These are phyloP conservation scores for Penicillium antarcticum DNA, from an alignment of 495 filamentous ascomycete species.

Conservation along the genomic window DNA sequence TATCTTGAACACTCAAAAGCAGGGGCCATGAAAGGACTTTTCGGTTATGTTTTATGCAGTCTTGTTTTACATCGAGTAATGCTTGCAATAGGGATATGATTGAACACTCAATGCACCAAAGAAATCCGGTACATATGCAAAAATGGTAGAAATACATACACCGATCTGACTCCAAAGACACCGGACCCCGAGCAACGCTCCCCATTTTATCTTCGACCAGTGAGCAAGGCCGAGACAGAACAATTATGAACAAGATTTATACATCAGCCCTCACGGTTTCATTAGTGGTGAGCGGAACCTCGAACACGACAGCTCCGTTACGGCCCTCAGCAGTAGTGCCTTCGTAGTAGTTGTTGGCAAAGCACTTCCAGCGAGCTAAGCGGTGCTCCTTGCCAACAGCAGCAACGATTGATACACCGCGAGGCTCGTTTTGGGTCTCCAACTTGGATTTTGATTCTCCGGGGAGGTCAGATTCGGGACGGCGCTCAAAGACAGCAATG, in stretches of 20 bases:
- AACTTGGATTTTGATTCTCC: conserved; percentile 52
- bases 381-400: conserved; percentile 84
- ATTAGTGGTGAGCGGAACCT: conserved; percentile 55
- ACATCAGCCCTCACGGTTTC: conserved; percentile 21
- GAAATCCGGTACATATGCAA: conserved; percentile 7
- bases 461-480: conserved; percentile 29
- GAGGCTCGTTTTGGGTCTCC: conserved; percentile 41
- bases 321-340: conserved; percentile 55
- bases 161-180: conserved; percentile 10
- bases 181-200: conserved; percentile 10
- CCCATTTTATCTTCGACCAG: conserved; percentile 4
- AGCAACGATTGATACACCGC: conserved; percentile 75
- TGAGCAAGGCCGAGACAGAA: conserved; percentile 6
- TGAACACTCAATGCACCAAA: conserved; percentile 3
- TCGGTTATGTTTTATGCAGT: no score
- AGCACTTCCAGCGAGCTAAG: conserved; percentile 69
- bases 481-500: conserved; percentile 74
- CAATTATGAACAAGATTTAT: conserved; percentile 18
- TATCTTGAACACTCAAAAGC: no score
- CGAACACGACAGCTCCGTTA: conserved; percentile 78
- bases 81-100: conserved; percentile 4
- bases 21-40: no score
- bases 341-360: conserved; percentile 37
- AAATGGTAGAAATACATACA: conserved; percentile 13
- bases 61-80: neutral